These are phyloP conservation scores for Amyloporia xantha DNA, from an alignment of 768 basidiomycete genomes.

Conservation along the genomic window DNA sequence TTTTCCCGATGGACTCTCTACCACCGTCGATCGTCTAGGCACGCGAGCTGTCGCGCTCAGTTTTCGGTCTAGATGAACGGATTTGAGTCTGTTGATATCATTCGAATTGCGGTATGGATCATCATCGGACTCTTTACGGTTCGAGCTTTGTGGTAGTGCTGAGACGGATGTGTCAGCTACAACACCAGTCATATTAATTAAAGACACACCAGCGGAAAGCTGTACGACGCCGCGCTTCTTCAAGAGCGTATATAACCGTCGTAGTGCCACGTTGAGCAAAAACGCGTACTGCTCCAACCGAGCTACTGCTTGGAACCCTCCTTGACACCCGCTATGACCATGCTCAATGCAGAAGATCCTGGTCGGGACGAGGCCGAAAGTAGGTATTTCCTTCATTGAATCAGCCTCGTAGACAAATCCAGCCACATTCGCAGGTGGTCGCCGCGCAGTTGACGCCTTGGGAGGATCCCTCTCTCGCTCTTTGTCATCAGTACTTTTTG, in stretches of 20 bases:
- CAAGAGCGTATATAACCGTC: conserved; percentile 80
- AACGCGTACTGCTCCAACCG: conserved; percentile 97
- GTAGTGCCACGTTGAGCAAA: conserved; percentile 89
- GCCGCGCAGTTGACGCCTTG: conserved; percentile 57
- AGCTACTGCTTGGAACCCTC: conserved; percentile 87
- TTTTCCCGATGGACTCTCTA: conserved; percentile 90
- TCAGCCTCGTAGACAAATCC: conserved; percentile 75
- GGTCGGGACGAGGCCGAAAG: conserved; percentile 69
- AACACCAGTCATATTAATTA: too few relatives aligned
- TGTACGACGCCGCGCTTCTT: conserved; percentile 89
- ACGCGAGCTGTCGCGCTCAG: conserved; percentile 87
- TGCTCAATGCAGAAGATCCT: conserved; percentile 77
- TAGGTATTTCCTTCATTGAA: conserved; percentile 56
- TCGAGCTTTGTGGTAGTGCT: conserved; percentile 23
- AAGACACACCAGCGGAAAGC: conserved; percentile 59
- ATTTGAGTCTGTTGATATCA: conserved; percentile 93
- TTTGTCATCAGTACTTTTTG: conserved; percentile 31
- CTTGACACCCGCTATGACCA: conserved; percentile 54
- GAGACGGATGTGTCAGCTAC: conserved; percentile 1
- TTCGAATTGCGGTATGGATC: conserved; percentile 82
- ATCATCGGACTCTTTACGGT: conserved; percentile 27
- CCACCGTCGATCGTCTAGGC: conserved; percentile 90
- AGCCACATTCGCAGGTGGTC: conserved; percentile 76
- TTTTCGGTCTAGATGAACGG: conserved; percentile 91
- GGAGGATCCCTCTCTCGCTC: conserved; percentile 32